Evolutionary conservation across 2,329 filamentous ascomycete genomes (phyloP).

Genomic region (Alternaria panax): DNA sequence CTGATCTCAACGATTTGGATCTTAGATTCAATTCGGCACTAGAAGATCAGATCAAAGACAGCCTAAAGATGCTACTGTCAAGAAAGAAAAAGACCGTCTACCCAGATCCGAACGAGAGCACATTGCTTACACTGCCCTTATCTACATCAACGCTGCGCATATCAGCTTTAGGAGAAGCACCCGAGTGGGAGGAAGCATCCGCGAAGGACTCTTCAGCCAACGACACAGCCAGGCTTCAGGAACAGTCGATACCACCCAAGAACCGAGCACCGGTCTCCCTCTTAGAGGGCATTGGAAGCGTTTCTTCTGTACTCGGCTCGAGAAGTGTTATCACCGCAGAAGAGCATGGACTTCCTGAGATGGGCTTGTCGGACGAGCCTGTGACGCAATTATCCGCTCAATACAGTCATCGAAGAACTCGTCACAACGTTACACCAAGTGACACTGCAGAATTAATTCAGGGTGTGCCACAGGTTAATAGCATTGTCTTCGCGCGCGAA

Average conservation of each 20-base stretch:
- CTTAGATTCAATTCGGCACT: constrained; percentile 15
- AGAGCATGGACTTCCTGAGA: not conserved
- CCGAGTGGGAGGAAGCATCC: not conserved
- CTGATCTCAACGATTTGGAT: constrained; percentile 9
- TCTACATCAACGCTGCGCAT: constrained; percentile 20
- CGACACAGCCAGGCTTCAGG: not conserved
- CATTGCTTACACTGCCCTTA: constrained; percentile 15
- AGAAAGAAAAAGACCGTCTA: constrained; percentile 17
- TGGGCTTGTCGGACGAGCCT: not conserved
- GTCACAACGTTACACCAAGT: not conserved
- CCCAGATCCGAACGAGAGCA: constrained; percentile 27
- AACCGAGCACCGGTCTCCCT: not conserved
- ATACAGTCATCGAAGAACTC: not conserved
- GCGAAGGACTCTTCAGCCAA: not conserved
- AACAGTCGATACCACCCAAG: not conserved
- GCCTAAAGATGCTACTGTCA: not conserved
- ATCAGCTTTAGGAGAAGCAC: constrained; percentile 1
- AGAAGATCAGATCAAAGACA: constrained; percentile 1
- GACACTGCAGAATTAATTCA: not conserved
- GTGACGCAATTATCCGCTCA: not conserved
- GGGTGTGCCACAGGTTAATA: not conserved
- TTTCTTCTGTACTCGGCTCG: constrained; percentile 1
- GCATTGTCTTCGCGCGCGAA: constrained; percentile 2
- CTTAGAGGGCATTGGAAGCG: not conserved
- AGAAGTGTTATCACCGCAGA: constrained; percentile 1